Evolutionary conservation across 148 eudicot species (phyloP), one percentile per base, ranked within the genome.

Genomic region (Arctostaphylos glauca): DNA sequence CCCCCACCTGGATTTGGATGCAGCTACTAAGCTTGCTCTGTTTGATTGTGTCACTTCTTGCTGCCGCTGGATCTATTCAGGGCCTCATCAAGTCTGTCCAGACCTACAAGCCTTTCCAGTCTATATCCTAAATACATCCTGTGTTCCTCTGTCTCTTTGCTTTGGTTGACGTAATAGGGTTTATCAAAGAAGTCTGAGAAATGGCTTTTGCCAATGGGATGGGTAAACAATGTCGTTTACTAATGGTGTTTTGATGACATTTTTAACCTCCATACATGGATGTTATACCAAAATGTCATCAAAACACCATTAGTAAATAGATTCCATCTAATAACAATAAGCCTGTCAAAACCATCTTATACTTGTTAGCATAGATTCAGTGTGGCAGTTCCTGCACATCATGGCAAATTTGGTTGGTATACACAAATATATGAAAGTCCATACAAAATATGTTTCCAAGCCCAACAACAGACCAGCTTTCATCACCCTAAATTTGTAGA

Each of bases 11-110:
- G 92, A 67, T 87, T 62, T 68, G 75, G 83, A 73, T 93, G 71
- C 64, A 91, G 56, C 3, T 90, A 3, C 58, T 90, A 1, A 85
- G 86, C 41, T 38, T 14, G 5, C 10, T 67, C 21, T 93, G 96
- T 84, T 80, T 91, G 46, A 54, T 89, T 16, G 83, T 91, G 9
- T 90, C 93, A 0, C 71, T 90, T 21, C 38, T 90, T 76, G 92
- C 93, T 7, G 89, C 87, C 2, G 77, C 85, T 56, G 88, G 92
- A 67, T 91, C 96, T 1, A 47, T 91, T 43, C 81, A 78, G 72
- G 96, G 96, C 0, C 89, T 90, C 12, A 48, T 75, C 23, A 55
- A 84, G 10, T 55, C 86, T 31, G 46, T 85, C 49, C 47, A 49
- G n/a, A 55, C 67, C 59, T 82, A 66, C 71, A 80, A 80, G 13